Evolutionary conservation across 768 basidiomycete genomes (phyloP).

Genomic region (Boletus rubropictus): DNA sequence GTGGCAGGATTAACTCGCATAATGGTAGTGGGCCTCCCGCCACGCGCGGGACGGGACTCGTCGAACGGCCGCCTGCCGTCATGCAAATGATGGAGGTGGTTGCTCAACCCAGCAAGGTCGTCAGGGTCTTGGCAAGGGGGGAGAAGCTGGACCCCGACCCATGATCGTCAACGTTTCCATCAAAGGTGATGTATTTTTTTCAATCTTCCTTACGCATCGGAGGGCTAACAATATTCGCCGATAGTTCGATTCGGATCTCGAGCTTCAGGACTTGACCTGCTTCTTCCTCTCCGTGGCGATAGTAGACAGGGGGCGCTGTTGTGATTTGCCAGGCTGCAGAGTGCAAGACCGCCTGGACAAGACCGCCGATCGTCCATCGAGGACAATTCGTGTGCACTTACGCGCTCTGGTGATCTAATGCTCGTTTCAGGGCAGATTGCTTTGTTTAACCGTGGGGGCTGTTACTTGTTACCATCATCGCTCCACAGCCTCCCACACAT

Average conservation of each 20-base stretch:
- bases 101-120: conserved; percentile 66
- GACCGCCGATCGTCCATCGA: conserved; percentile 18
- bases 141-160: conserved; percentile 68
- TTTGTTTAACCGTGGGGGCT: conserved; percentile 17
- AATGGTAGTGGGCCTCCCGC: conserved; percentile 11
- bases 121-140: conserved; percentile 75
- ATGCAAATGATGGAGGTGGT: conserved; percentile 80
- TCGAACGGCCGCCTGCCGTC: conserved; percentile 73
- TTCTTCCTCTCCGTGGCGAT: conserved; percentile 15
- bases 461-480: conserved; percentile 15
- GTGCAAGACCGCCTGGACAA: conserved; percentile 18
- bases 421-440: conserved; percentile 16
- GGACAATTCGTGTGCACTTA: conserved; percentile 24
- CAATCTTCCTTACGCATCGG: background rate
- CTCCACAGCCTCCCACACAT: conserved; percentile 6
- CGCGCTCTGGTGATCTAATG: conserved; percentile 17
- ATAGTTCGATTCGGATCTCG: conserved; percentile 14
- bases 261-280: conserved; percentile 17
- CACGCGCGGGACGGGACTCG: conserved; percentile 40
- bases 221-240: background rate
- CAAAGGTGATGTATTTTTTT: conserved; percentile 10
- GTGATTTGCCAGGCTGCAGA: conserved; percentile 23
- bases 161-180: conserved; percentile 4
- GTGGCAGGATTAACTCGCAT: conserved; percentile 29
- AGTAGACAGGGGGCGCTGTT: conserved; percentile 18